Evolutionary conservation across 116 monocot genomes (phyloP).

Genomic region (Posidonia oceanica): DNA sequence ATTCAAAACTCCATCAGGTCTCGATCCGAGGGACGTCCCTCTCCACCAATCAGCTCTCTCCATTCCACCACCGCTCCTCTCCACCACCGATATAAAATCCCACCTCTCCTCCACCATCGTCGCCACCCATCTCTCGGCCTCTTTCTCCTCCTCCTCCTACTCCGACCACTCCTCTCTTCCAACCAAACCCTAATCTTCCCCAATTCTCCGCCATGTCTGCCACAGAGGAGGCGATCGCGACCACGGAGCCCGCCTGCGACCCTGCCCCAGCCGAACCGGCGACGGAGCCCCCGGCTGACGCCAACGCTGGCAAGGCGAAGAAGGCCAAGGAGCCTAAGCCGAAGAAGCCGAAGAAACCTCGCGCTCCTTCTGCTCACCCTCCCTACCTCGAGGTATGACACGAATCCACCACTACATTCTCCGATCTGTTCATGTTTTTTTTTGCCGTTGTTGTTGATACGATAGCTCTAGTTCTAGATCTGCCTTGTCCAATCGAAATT

Average conservation of each 20-base stretch:
- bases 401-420: too few species aligned
- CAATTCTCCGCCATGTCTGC: neutral
- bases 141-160: neutral
- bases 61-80: slow-evolving; percentile 1
- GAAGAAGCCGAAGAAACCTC: slow-evolving; percentile 36
- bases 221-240: slow-evolving; percentile 1
- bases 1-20: slow-evolving; percentile 9
- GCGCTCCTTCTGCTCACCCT: slow-evolving; percentile 30
- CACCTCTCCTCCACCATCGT: neutral
- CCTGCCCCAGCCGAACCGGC: slow-evolving; percentile 12
- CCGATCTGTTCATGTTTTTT: too few species aligned
- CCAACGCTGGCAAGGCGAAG: slow-evolving; percentile 9
- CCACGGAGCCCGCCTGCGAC: slow-evolving; percentile 5
- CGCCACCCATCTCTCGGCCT: neutral
- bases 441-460: neutral
- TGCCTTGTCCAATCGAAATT: neutral
- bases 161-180: neutral
- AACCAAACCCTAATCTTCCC: neutral
- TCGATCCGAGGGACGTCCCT: slow-evolving; percentile 22
- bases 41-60: slow-evolving; percentile 31
- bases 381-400: slow-evolving; percentile 40
- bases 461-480: neutral
- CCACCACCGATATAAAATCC: slow-evolving; percentile 7
- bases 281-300: slow-evolving; percentile 3
- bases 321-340: slow-evolving; percentile 32